Evolutionary conservation across 139 green algal species (phyloP).

Genomic region (Ettlia oleoabundans): DNA sequence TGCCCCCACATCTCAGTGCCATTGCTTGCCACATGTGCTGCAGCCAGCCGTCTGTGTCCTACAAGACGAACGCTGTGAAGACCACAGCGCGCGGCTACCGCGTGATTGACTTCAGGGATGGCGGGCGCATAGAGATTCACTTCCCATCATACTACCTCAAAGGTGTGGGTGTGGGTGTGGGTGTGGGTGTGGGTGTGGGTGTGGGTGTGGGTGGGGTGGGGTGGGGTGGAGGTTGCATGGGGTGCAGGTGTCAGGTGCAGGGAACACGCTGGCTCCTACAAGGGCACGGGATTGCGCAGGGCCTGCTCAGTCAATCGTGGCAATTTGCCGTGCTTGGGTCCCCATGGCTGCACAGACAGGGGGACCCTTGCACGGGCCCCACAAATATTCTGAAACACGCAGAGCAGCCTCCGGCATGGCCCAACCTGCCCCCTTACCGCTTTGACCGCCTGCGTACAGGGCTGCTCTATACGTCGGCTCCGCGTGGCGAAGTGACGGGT

Average conservation of each 20-base stretch:
- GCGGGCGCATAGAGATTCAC: slow-evolving; percentile 65
- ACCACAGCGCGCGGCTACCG: slow-evolving; percentile 74
- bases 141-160: slow-evolving; percentile 77
- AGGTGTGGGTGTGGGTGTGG: slow-evolving; percentile 20
- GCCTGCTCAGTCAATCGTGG: too few species aligned
- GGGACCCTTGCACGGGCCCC: too few species aligned
- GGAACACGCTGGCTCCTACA: too few species aligned
- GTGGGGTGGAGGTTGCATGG: background rate
- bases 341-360: too few species aligned
- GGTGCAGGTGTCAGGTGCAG: too few species aligned
- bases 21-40: background rate
- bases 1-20: background rate
- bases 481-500: slow-evolving; percentile 62
- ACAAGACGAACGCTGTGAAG: slow-evolving; percentile 77
- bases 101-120: slow-evolving; percentile 72
- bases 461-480: slow-evolving; percentile 54
- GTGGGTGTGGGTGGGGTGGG: background rate
- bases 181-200: background rate
- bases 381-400: too few species aligned
- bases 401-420: background rate
- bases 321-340: too few species aligned
- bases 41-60: slow-evolving; percentile 75
- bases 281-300: background rate
- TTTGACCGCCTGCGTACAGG: slow-evolving; percentile 3
- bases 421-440: background rate